A percentile compares a stretch with the other conserved stretches of the same genome.
Conservation (phyloP, 768 basidiomycete genomes). For the Dioszegia crocea region DNA sequence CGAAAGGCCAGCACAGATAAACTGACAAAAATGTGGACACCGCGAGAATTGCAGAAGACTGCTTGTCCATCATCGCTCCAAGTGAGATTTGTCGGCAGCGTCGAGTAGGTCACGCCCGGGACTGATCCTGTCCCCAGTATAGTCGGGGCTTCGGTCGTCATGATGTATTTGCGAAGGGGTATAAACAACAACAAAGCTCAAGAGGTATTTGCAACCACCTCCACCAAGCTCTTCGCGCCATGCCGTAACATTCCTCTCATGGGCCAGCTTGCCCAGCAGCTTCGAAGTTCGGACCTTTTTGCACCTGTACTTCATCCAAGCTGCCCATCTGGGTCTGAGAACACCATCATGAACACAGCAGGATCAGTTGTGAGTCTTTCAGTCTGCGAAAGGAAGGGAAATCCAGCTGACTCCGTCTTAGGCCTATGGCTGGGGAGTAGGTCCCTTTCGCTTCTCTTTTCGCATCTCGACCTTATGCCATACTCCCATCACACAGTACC, state of each 20-base stretch:
- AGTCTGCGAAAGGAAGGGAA: neutral
- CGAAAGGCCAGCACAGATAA: too few relatives aligned
- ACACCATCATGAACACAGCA: conserved; percentile 27
- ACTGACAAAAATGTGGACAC: conserved; percentile 26
- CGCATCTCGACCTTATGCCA: too few relatives aligned
- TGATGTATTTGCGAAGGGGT: neutral
- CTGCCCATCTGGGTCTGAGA: neutral
- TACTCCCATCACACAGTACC: too few relatives aligned
- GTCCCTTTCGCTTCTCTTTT: too few relatives aligned
- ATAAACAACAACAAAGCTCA: neutral
- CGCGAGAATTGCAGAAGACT: conserved; percentile 19
- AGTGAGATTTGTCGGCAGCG: conserved; percentile 14
- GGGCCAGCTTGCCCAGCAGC: too few relatives aligned
- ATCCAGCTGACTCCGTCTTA: conserved; percentile 1
- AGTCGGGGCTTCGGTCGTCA: conserved; percentile 8
- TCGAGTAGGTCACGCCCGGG: conserved; percentile 14
- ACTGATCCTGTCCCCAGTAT: conserved; percentile 11
- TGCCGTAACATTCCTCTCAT: neutral
- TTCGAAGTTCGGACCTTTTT: too few relatives aligned
- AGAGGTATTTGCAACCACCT: neutral
- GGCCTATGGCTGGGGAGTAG: conserved; percentile 40
- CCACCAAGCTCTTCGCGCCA: neutral
- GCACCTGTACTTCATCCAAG: too few relatives aligned
- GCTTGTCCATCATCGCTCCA: conserved; percentile 44
- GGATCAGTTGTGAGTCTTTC: conserved; percentile 20